Evolutionary conservation across 108 stramenopile species (phyloP), one percentile per base, ranked within the genome.

Genomic region (Cyclotella choctawhatcheeana): DNA sequence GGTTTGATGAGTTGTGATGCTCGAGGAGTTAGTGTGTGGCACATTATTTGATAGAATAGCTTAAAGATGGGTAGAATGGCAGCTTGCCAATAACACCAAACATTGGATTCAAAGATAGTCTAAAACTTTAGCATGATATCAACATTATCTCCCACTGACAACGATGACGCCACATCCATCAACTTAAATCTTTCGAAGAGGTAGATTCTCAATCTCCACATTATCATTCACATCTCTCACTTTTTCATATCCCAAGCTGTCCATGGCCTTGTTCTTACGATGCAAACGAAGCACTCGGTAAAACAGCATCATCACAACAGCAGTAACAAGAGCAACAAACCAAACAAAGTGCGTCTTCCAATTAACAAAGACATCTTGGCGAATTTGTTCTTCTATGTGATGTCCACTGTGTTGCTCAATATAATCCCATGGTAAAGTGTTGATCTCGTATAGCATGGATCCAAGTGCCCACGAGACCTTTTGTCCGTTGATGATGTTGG

Each of bases 361-460:
- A 48, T 61, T 43, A 18, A 31, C 24, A 31, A 68, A 44, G 25
- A 67, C 5, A 27, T 61, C 32, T 20, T 52, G 26, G 44, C 59
- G 33, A n/a, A 62, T 48, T 5, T 21, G 54, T 16, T 67, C 21
- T 55, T 33, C 53, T 2, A 69, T 43, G 25, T 77, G 76, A 12
- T 69, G 59, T 24, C 47, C 48, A 26, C 76, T 55, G 26, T 77
- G 68, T 0, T 45, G 37, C 44, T 77, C 50, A 35, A 77, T 55
- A 24, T 77, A 77, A 31, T 77, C 76, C 76, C 76, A 77, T 25
- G 76, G 77, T 25, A 73, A 66, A 13, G 88, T 89, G 65, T 97
- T 97, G 80, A 97, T 94, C 81, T 97, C 96, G 71, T 95, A 97
- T 14, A 97, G 79, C 50, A 91, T 93, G 35, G 87, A 79, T 12